These are phyloP conservation scores for Nitzschia sp. DNA, from an alignment of 108 stramenopile genomes.

Conservation along the genomic window DNA sequence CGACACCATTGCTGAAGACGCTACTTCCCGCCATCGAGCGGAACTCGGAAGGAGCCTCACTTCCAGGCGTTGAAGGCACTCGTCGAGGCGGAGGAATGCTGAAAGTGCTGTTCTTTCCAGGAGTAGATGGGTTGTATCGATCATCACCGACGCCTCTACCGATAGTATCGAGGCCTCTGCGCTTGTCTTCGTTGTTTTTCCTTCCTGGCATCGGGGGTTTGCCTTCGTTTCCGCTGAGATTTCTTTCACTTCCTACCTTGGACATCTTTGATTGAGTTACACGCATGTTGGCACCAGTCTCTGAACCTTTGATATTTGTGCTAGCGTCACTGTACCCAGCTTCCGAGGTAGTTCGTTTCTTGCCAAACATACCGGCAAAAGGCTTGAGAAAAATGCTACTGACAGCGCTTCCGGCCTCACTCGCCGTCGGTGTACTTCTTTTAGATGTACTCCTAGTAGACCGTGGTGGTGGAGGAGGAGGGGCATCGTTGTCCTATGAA, in stretches of 20 bases:
- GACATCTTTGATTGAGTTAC: background rate
- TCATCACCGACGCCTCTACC: background rate
- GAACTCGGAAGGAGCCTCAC: slow-evolving; percentile 27
- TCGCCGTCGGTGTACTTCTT: slow-evolving; percentile 18
- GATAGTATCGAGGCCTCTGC: slow-evolving; percentile 19
- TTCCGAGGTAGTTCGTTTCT: slow-evolving; percentile 17
- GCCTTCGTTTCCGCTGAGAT: slow-evolving; percentile 2
- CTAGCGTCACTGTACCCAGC: slow-evolving; percentile 19
- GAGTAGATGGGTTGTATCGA: slow-evolving; percentile 16
- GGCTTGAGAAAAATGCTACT: slow-evolving; percentile 33
- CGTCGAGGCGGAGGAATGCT: slow-evolving; percentile 34
- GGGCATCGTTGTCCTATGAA: background rate
- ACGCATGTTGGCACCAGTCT: background rate
- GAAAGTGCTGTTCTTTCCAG: slow-evolving; percentile 24
- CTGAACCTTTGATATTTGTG: background rate
- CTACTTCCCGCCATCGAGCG: slow-evolving; percentile 27
- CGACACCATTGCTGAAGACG: slow-evolving; percentile 27
- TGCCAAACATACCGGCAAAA: slow-evolving; percentile 30
- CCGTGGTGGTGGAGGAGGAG: slow-evolving; percentile 3
- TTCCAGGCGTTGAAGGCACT: slow-evolving; percentile 26
- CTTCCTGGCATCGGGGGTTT: slow-evolving; percentile 26
- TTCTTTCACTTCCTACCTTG: background rate
- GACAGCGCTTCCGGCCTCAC: slow-evolving; percentile 30
- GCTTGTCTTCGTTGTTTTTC: slow-evolving; percentile 3
- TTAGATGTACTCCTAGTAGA: background rate